Conservation (phyloP, 1,284 basidiomycete genomes). For the Xerocomus minutiporus region DNA sequence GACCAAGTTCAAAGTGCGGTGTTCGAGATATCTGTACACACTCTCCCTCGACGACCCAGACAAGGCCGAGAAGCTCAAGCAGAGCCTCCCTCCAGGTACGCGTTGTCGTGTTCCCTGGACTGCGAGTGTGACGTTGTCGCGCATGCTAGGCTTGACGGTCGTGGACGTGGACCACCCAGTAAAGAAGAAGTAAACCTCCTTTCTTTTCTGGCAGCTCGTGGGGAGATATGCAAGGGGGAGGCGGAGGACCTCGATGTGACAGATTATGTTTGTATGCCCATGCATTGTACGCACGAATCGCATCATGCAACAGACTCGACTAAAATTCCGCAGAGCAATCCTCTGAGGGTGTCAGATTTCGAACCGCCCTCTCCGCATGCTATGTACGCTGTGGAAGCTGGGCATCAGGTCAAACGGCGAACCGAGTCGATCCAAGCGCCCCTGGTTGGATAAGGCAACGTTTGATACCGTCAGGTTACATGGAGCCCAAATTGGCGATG, state of each 20-base stretch:
- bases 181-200: conserved; percentile 63
- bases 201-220: conserved; percentile 2
- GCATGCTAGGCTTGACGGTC: conserved; percentile 51
- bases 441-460: no score
- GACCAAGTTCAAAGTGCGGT: conserved; percentile 99
- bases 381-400: no score
- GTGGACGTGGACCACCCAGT: conserved; percentile 59
- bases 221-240: neutral
- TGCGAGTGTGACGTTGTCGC: conserved; percentile 1
- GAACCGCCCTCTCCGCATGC: no score
- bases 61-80: conserved; percentile 98
- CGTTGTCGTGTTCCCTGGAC: neutral
- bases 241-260: conserved; percentile 4
- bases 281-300: conserved; percentile 16
- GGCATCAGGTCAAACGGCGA: no score
- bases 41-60: conserved; percentile 92
- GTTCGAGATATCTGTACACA: conserved; percentile 97
- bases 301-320: conserved; percentile 8
- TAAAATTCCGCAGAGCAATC: neutral
- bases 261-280: conserved; percentile 24
- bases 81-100: conserved; percentile 91
- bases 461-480: no score
- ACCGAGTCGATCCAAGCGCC: no score
- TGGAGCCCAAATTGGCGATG: no score
- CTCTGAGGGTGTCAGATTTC: neutral